Conservation (phyloP, 495 filamentous ascomycete genomes). For the Penicillium psychrofluorescens region DNA sequence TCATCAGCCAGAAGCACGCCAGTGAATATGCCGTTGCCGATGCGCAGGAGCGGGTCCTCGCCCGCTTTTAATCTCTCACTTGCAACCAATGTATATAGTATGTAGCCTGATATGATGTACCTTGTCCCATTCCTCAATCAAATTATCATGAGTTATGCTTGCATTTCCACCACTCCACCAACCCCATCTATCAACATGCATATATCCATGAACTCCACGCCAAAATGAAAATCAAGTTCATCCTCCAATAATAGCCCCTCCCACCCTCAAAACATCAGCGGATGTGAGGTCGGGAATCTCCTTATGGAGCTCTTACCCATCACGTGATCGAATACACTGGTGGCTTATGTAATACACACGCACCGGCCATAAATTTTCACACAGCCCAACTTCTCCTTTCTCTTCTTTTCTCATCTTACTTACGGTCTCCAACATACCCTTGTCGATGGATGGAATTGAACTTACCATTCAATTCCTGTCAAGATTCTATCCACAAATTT, state of each 20-base stretch:
- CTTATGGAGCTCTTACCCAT: too few species aligned
- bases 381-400: not conserved
- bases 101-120: not conserved
- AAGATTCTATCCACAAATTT: constrained; percentile 33
- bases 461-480: not conserved
- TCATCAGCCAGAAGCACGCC: constrained; percentile 60
- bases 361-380: constrained; percentile 8
- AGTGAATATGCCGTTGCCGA: constrained; percentile 72
- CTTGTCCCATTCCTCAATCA: constrained; percentile 24
- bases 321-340: too few species aligned
- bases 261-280: too few species aligned
- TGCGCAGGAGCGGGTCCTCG: constrained; percentile 60
- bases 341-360: constrained; percentile 3
- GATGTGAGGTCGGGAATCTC: too few species aligned
- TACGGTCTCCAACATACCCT: constrained; percentile 38
- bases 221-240: constrained; percentile 25
- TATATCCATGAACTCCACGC: constrained; percentile 1
- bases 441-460: constrained; percentile 21
- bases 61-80: constrained; percentile 41
- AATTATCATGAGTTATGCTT: constrained; percentile 11
- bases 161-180: too few species aligned
- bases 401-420: constrained; percentile 20
- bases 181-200: constrained; percentile 25
- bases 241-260: too few species aligned
- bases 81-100: constrained; percentile 11